Evolutionary conservation across 148 eudicot species (phyloP), one percentile per base, ranked within the genome.

Genomic region (Persicaria tinctoria): DNA sequence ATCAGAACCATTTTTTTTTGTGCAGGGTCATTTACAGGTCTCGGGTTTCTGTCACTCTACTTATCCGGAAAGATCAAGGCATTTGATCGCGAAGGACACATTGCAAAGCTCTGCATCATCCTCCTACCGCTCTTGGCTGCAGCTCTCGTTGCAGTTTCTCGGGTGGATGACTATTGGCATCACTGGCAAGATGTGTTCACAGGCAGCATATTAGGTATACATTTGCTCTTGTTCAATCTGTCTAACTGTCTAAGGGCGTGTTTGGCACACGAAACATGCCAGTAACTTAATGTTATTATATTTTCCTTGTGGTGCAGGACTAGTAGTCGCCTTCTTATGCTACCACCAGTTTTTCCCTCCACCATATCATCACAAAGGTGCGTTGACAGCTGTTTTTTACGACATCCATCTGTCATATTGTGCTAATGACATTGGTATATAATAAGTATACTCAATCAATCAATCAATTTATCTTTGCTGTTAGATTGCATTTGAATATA

Each of bases 141-240:
- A 17, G 79, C 96, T 5, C 78, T 95, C 12, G 96, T 95, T 14
- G 98, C 86, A 27, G 84, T 90, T 76, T 95, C 98, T 44, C 89
- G 97, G 20, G 98, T 95, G 27, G 97, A 89, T 83, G 97, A 95
- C 72, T 92, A 92, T 56, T 90, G 97, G 97, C 98, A 95, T 74
- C 98, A 95, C 46, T 95, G 98, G 98, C 85, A 83, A 51, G 97
- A 93, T 60, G 96, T 93, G 57, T 89, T 93, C 74, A 83, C 96
- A 18, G 97, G 93, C 77, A 97, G 78, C 62, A 74, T 91, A 38
- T 51, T 93, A 84, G 98, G 98, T 93, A 57, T 32, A 32, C 41
- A 32, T 32, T 32, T 32, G 41, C 41, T 32, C 41, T 32, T 32
- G 41, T 32, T 1, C 41, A 32, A 32, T 32, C 41, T 32, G 41